phyloP scores from a whole-genome alignment of 129 eudicot genomes.

The Deinandra increscens region DNA sequence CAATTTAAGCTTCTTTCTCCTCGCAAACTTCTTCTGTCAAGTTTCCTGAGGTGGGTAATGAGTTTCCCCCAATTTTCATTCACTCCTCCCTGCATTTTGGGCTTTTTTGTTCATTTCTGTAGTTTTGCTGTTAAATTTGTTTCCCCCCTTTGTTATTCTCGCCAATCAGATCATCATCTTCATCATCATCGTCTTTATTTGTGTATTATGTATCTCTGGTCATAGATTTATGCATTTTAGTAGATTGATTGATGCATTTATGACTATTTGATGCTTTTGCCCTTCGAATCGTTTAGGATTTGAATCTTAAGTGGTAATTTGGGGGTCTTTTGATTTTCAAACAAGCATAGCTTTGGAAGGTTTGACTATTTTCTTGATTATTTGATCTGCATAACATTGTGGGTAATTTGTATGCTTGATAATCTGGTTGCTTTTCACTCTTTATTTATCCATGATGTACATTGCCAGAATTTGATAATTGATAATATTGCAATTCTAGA shows the following conservation, averaged over 20 bases:
- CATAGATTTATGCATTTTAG: slow-evolving; percentile 4
- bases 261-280: slow-evolving; percentile 18
- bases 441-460: slow-evolving; percentile 11
- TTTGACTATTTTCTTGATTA: slow-evolving; percentile 21
- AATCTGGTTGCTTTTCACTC: slow-evolving; percentile 14
- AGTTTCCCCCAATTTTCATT: slow-evolving; percentile 15
- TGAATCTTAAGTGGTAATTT: background rate
- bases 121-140: slow-evolving; percentile 13
- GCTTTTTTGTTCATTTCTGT: slow-evolving; percentile 16
- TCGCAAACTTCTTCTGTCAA: slow-evolving; percentile 30
- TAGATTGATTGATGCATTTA: slow-evolving; percentile 26
- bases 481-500: slow-evolving; percentile 2
- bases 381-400: slow-evolving; percentile 18
- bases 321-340: slow-evolving; percentile 22
- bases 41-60: slow-evolving; percentile 36
- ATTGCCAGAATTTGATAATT: background rate
- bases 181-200: slow-evolving; percentile 17
- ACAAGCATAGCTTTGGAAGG: slow-evolving; percentile 19
- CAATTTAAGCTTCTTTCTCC: slow-evolving; percentile 32
- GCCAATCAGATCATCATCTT: slow-evolving; percentile 18
- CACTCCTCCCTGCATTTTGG: slow-evolving; percentile 23
- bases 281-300: slow-evolving; percentile 5
- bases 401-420: slow-evolving; percentile 18
- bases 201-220: too few species aligned
- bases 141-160: slow-evolving; percentile 20